Evolutionary conservation across 2,329 filamentous ascomycete species (phyloP), one percentile per base, ranked within the genome.

Genomic region (Tolypocladium paradoxum): DNA sequence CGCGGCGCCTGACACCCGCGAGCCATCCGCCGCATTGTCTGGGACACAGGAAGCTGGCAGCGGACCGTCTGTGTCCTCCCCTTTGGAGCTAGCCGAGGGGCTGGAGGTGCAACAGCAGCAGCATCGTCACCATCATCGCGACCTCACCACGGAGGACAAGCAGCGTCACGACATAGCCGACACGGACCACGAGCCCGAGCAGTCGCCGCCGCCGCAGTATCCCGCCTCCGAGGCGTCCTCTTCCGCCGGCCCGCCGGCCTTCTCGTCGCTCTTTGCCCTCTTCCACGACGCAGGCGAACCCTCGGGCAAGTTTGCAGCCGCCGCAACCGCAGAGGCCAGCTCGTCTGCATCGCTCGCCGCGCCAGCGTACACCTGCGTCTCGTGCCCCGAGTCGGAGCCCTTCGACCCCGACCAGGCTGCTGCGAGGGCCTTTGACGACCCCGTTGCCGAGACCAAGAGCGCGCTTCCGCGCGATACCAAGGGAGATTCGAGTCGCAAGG

Each of bases 381-480:
- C 76, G 55, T 69, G 73, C 22, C 61, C 68, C 51, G 67, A 69
- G 46, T 64, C 71, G 9, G 67, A 68, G 54, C 68, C 70, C 33
- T 70, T 70, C 48, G 66, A 68, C 34, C 59, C 65, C 9, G 64
- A 67, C 52, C 65, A 70, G 51, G 63, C 67, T 49, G 61, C 65
- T 47, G 62, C 70, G 31, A 64, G 64, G 53, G 71, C 68, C 38
- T 73, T 77, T 54, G 71, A 74, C 62, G 76, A 82, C 61, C 70
- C 74, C 54, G 71, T 78, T 58, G 82, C 83, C 59, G 89, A 95
- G 67, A 92, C 89, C 65, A 95, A 96, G 73, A 84, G 86, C 63
- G 88, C 85, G 50, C 83, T 95, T 64, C 86, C 88, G n/a, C 78
- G 75, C 61, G 90, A 95, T 70, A 86, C 80, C 60, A 95, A 96